Conservation (phyloP, 1,284 basidiomycete genomes). For the Entoloma clypeatum region DNA sequence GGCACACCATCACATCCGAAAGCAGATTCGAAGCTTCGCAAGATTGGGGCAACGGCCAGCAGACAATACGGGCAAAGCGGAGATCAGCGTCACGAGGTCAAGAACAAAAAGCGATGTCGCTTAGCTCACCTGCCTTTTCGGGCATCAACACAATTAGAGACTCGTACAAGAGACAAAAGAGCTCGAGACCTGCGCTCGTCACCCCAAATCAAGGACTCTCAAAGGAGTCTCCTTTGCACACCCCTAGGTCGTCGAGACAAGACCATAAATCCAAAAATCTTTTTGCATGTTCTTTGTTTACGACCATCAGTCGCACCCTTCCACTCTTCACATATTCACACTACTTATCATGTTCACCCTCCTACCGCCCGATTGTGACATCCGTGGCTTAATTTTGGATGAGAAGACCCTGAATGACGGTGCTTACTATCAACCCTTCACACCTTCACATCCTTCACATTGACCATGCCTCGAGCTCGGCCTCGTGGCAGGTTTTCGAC, state of each 20-base stretch:
- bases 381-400: neutral
- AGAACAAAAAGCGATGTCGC: slow-evolving; percentile 22
- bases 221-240: slow-evolving; percentile 4
- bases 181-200: slow-evolving; percentile 4
- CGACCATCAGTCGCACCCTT: neutral
- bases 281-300: neutral
- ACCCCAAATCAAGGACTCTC: slow-evolving; percentile 8
- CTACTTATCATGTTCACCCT: neutral
- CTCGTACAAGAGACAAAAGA: slow-evolving; percentile 15
- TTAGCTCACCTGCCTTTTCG: slow-evolving; percentile 11
- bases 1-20: slow-evolving; percentile 9
- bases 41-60: slow-evolving; percentile 13
- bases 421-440: slow-evolving; percentile 6
- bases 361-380: neutral
- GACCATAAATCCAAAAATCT: slow-evolving; percentile 10
- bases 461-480: too few relatives aligned
- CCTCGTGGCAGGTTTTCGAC: too few relatives aligned
- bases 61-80: slow-evolving; percentile 22
- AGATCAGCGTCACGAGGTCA: slow-evolving; percentile 19
- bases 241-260: slow-evolving; percentile 9
- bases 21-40: slow-evolving; percentile 13
- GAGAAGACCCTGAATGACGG: neutral
- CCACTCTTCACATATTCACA: neutral
- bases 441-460: slow-evolving; percentile 8
- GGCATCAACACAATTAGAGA: slow-evolving; percentile 18